These are phyloP conservation scores for Phalaenopsis aphrodite DNA, from an alignment of 106 monocot genomes.

Conservation along the genomic window DNA sequence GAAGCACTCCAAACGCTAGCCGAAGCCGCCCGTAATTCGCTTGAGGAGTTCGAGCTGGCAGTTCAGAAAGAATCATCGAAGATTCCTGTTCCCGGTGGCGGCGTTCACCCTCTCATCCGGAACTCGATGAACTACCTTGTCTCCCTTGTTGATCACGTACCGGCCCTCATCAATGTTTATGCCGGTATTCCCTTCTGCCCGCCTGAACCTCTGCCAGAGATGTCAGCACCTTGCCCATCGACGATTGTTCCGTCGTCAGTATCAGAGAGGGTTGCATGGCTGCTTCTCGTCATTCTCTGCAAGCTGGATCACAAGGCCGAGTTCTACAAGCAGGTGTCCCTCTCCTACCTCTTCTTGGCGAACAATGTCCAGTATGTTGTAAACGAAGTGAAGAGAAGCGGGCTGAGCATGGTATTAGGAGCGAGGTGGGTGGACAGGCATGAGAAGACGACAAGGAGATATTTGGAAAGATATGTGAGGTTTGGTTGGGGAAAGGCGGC, in stretches of 20 bases:
- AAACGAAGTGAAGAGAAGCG: constrained; percentile 22
- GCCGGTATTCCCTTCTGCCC: constrained; percentile 21
- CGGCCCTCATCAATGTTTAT: constrained; percentile 28
- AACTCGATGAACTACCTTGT: constrained; percentile 61
- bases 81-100: constrained; percentile 21
- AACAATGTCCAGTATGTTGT: constrained; percentile 58
- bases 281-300: constrained; percentile 19
- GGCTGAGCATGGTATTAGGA: constrained; percentile 20
- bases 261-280: constrained; percentile 28
- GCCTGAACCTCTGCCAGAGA: constrained; percentile 9
- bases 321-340: constrained; percentile 3
- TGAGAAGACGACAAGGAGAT: constrained; percentile 16
- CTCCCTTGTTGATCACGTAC: constrained; percentile 44
- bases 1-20: constrained; percentile 23
- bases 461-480: constrained; percentile 13
- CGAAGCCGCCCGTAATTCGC: constrained; percentile 22
- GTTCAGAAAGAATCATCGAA: constrained; percentile 43
- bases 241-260: constrained; percentile 2
- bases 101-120: constrained; percentile 42
- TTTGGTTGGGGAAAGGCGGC: constrained; percentile 25
- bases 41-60: constrained; percentile 41
- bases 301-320: constrained; percentile 10
- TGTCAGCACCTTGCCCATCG: constrained; percentile 1
- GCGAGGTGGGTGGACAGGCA: constrained; percentile 22
- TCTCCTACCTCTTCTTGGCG: constrained; percentile 43